These are phyloP conservation scores for Plasmopara viticola DNA, from an alignment of 352 stramenopile genomes.

Conservation along the genomic window DNA sequence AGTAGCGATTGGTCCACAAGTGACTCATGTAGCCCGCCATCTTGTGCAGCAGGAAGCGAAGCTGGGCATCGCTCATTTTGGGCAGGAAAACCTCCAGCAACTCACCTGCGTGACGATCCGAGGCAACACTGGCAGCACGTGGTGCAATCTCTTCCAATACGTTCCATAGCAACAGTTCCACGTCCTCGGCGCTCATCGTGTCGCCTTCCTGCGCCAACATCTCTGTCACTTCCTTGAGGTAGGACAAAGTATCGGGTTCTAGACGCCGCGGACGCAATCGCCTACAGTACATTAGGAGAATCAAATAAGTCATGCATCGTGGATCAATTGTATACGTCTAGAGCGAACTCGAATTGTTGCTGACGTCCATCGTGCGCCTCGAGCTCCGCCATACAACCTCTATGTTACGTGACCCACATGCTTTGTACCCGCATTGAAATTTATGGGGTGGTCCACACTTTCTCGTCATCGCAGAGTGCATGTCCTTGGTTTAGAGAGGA, in stretches of 20 bases:
- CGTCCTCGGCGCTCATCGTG: slow-evolving; percentile 51
- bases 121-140: slow-evolving; percentile 62
- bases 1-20: slow-evolving; percentile 84
- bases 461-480: no score
- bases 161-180: slow-evolving; percentile 68
- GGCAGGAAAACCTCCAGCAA: slow-evolving; percentile 64
- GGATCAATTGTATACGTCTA: not conserved
- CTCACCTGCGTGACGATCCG: slow-evolving; percentile 66
- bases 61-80: slow-evolving; percentile 62
- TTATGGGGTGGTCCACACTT: no score
- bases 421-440: no score
- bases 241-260: slow-evolving; percentile 73
- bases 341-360: slow-evolving; percentile 27
- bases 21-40: slow-evolving; percentile 77
- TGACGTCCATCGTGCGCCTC: not conserved
- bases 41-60: slow-evolving; percentile 73
- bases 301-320: not conserved
- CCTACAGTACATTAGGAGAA: slow-evolving; percentile 18
- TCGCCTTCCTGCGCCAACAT: slow-evolving; percentile 52
- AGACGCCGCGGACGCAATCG: slow-evolving; percentile 65
- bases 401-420: no score
- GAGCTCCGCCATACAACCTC: not conserved
- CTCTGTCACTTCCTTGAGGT: slow-evolving; percentile 78
- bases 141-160: slow-evolving; percentile 74
- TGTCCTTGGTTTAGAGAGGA: no score